Base-by-base conservation (phyloP, 2,329 filamentous ascomycete genomes). In the Parasarocladium wereldwijsianum region DNA sequence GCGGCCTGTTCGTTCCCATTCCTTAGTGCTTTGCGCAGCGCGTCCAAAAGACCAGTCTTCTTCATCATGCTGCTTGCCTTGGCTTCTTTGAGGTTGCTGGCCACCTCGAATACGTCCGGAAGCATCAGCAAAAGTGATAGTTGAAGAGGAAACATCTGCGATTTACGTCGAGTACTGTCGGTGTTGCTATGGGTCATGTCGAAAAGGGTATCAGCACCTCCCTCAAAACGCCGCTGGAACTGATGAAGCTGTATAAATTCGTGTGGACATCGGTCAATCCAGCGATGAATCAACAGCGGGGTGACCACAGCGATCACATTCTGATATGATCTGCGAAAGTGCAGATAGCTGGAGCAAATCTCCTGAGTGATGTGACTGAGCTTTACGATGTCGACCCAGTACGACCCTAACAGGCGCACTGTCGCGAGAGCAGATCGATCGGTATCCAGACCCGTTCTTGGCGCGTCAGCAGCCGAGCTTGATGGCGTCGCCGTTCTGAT, bases 51-150 rank as follows among this genome's bases (percentile, higher is more conserved):
- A 3, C 64, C 60, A 5, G 76, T 67, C 42, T 76, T 77, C 50
- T 79, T 80, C 11, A 64, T 58, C 47, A 78, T 67, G 40, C 66
- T 64, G 32, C 62, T 60, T 39, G 64, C 68, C 45, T 75, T 77
- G 17, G 64, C 63, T 38, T 77, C 72, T 34, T 71, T 62, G 45
- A 79, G 57, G 46, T 75, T 75, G 47, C 71, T 76, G 16, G 73
- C 74, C 19, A 78, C 70, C 47, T 77, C 71, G 38, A 80, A 80
- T 5, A 79, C 69, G 39, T 80, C 75, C 4, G 75, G 75, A 7
- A 77, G 53, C 7, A 80, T 57, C 34, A 79, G 65, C 8, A 79
- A 50, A 4, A 80, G 51, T 9, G 66, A 62, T 3, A 64, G 71
- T 44, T 79, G 75, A 30, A 80, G 57, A 11, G 74, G 72, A 40